phyloP scores from a whole-genome alignment of 176 grass and related monocot species.

The Eremochloa ophiuroides region DNA sequence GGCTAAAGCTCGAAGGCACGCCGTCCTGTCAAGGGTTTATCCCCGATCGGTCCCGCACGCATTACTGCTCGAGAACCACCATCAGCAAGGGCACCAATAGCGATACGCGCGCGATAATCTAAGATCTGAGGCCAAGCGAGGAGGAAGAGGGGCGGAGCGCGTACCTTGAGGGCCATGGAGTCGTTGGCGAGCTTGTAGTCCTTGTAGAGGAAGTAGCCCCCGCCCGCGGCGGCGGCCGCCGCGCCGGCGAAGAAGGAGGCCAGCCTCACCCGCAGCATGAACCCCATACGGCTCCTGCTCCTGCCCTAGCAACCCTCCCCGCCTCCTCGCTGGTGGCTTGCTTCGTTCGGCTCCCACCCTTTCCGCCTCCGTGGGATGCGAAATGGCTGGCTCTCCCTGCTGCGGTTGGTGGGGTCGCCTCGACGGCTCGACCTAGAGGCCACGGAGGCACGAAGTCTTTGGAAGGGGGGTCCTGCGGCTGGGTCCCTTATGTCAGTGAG shows the following conservation, averaged over 20 bases:
- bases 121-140: not conserved
- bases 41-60: not conserved
- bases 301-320: slow-evolving; percentile 13
- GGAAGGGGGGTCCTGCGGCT: too few species aligned
- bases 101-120: not conserved
- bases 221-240: slow-evolving; percentile 45
- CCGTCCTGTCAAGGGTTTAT: not conserved
- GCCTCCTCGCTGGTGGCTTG: not conserved
- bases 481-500: too few species aligned
- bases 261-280: slow-evolving; percentile 83
- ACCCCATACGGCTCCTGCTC: slow-evolving; percentile 74
- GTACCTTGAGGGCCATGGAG: slow-evolving; percentile 61
- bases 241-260: slow-evolving; percentile 88
- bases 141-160: not conserved
- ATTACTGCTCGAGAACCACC: not conserved
- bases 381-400: too few species aligned
- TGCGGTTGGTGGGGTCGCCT: too few species aligned
- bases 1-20: not conserved
- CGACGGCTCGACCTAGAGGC: too few species aligned
- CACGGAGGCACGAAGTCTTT: too few species aligned
- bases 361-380: too few species aligned
- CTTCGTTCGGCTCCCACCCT: not conserved
- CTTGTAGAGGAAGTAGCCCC: slow-evolving; percentile 88
- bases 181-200: slow-evolving; percentile 92
- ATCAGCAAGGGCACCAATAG: not conserved